Percentiles rank a stretch among this genome's conserved stretches.
Evolutionary conservation across 805 yeast species (phyloP).

Genomic region (Kurtzmaniella fragi): DNA sequence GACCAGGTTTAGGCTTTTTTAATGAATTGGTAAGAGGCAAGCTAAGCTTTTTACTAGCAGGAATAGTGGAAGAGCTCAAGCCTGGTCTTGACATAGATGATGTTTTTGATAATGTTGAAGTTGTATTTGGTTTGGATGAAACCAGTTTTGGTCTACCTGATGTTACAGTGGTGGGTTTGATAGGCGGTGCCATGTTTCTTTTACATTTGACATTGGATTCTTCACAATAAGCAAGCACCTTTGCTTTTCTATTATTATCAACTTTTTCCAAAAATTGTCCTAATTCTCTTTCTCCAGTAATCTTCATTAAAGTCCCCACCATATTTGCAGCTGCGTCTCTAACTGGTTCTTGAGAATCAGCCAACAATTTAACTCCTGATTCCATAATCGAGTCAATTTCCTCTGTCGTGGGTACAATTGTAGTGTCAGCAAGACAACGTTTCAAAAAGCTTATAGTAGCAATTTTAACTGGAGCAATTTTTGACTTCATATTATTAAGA

Average conservation of each 20-base stretch:
- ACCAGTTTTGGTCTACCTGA: conserved; percentile 9
- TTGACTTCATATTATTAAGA: conserved; percentile 58
- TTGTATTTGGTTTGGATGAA: conserved; percentile 7
- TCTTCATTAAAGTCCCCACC: conserved; percentile 77
- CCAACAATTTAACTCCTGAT: conserved; percentile 55
- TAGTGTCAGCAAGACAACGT: conserved; percentile 54
- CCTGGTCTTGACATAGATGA: conserved; percentile 7
- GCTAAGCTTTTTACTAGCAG: conserved; percentile 5
- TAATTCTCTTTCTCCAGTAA: conserved; percentile 71
- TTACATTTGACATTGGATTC: conserved; percentile 46
- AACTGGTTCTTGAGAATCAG: conserved; percentile 81
- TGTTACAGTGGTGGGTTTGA: conserved; percentile 9
- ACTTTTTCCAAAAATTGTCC: conserved; percentile 57
- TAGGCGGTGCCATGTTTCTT: conserved; percentile 12
- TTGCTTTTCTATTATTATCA: conserved; percentile 67
- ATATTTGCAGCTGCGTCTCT: conserved; percentile 73
- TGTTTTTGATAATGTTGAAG: conserved; percentile 3
- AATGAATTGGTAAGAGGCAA: conserved; percentile 7
- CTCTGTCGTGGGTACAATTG: conserved; percentile 40
- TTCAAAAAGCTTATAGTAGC: conserved; percentile 63
- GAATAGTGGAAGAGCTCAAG: conserved; percentile 2
- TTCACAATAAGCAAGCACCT: conserved; percentile 57
- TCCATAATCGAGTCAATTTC: conserved; percentile 59
- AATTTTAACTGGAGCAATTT: conserved; percentile 77
- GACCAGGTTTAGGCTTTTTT: conserved; percentile 9